Percentiles rank a stretch among this genome's conserved stretches.
Evolutionary conservation across 805 yeast species (phyloP).

Genomic region (Ogataea paradorogensis): DNA sequence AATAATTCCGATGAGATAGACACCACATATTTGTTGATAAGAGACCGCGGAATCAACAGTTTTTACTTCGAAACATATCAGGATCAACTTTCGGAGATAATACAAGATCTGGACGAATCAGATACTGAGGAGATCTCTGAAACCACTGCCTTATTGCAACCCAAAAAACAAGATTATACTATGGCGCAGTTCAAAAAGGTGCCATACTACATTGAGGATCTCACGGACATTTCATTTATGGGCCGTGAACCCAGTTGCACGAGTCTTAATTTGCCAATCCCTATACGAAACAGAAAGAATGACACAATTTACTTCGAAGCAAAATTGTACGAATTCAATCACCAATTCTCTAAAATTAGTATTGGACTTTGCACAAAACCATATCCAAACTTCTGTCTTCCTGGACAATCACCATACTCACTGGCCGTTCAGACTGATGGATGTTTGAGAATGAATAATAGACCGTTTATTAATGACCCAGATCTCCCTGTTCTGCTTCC

Average conservation of each 20-base stretch:
- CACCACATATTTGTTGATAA: conserved; percentile 29
- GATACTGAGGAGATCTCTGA: conserved; percentile 13
- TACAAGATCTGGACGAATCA: conserved; percentile 4
- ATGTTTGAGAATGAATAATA: conserved; percentile 55
- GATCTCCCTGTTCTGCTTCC: conserved; percentile 47
- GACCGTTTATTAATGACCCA: conserved; percentile 51
- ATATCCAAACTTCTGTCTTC: conserved; percentile 70
- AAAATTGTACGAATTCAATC: conserved; percentile 42
- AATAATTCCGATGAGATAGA: conserved; percentile 27
- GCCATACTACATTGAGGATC: conserved; percentile 33
- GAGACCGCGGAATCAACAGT: conserved; percentile 36
- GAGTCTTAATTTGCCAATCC: conserved; percentile 33
- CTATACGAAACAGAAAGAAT: conserved; percentile 35
- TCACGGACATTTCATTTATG: conserved; percentile 31
- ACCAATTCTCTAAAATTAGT: conserved; percentile 50
- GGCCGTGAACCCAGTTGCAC: conserved; percentile 25
- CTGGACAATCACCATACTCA: conserved; percentile 70
- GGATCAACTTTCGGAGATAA: conserved; percentile 29
- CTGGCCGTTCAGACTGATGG: conserved; percentile 75
- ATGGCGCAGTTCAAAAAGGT: conserved; percentile 15
- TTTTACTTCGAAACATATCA: conserved; percentile 33
- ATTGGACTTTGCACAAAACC: conserved; percentile 72
- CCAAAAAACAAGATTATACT: conserved; percentile 13
- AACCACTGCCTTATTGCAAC: conserved; percentile 20
- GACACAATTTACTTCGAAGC: conserved; percentile 69